These are phyloP conservation scores for Puccinia coronata DNA, from an alignment of 1,284 basidiomycete genomes.

Conservation along the genomic window DNA sequence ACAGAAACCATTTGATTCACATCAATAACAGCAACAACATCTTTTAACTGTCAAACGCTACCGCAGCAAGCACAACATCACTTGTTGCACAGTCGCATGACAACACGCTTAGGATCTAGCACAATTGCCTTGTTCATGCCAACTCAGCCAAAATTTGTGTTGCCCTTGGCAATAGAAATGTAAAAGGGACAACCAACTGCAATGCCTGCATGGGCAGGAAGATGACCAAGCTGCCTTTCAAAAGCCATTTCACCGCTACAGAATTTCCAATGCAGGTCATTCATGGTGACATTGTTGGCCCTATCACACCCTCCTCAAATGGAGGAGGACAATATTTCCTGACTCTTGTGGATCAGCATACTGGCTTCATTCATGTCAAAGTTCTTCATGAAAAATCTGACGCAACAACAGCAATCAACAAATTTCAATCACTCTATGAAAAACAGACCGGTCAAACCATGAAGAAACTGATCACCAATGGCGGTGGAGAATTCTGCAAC, in stretches of 20 bases:
- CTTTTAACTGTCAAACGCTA: not conserved
- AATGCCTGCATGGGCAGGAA: not conserved
- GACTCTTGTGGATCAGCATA: conserved; percentile 1
- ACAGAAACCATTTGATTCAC: no score
- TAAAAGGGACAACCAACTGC: not conserved
- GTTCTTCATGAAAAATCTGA: conserved; percentile 6
- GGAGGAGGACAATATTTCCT: not conserved
- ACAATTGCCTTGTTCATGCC: not conserved
- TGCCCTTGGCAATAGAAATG: not conserved
- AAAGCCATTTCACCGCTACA: not conserved
- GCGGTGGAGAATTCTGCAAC: conserved; percentile 18
- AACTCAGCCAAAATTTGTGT: not conserved
- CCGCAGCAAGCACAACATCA: no score
- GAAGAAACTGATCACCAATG: conserved; percentile 11
- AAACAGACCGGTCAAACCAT: not conserved
- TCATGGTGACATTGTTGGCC: not conserved
- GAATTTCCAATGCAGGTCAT: not conserved
- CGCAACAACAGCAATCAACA: not conserved
- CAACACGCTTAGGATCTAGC: not conserved
- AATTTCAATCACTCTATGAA: not conserved
- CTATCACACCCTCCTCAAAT: not conserved
- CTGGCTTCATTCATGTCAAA: not conserved
- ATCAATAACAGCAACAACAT: not conserved
- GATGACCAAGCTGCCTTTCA: conserved; percentile 4
- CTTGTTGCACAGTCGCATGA: not conserved